Evolutionary conservation across 2,329 filamentous ascomycete species (phyloP).

Genomic region (Phaeosphaeriaceae sp.): DNA sequence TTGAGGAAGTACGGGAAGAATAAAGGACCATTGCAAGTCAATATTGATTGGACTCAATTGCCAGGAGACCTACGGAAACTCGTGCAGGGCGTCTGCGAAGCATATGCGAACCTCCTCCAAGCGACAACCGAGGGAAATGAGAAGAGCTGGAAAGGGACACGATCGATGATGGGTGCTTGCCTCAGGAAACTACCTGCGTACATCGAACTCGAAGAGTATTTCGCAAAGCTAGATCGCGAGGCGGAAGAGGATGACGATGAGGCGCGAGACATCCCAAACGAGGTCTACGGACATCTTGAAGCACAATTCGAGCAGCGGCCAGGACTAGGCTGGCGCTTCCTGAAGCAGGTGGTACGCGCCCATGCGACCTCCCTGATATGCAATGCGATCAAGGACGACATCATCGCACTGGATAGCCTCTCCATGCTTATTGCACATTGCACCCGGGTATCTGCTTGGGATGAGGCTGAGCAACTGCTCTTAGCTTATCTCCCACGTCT

Average conservation of each 20-base stretch:
- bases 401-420: constrained; percentile 35
- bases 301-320: constrained; percentile 38
- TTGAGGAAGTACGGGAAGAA: constrained; percentile 27
- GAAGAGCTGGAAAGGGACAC: constrained; percentile 40
- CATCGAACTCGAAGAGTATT: constrained; percentile 49
- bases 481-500: constrained; percentile 33
- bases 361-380: constrained; percentile 49
- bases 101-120: constrained; percentile 45
- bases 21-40: constrained; percentile 31
- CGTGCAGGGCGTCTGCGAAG: constrained; percentile 38
- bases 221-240: constrained; percentile 40
- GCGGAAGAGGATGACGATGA: constrained; percentile 39
- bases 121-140: constrained; percentile 30
- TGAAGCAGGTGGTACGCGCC: constrained; percentile 51
- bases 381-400: constrained; percentile 43
- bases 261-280: constrained; percentile 43
- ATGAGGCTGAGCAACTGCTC: constrained; percentile 45
- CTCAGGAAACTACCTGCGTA: constrained; percentile 50
- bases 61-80: constrained; percentile 37
- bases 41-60: constrained; percentile 28
- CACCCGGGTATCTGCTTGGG: constrained; percentile 37
- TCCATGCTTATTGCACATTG: constrained; percentile 39
- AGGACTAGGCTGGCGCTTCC: constrained; percentile 47
- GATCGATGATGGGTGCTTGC: constrained; percentile 49
- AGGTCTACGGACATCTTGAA: constrained; percentile 52